phyloP scores from a whole-genome alignment of 495 filamentous ascomycete genomes.

The Podospora comata region DNA sequence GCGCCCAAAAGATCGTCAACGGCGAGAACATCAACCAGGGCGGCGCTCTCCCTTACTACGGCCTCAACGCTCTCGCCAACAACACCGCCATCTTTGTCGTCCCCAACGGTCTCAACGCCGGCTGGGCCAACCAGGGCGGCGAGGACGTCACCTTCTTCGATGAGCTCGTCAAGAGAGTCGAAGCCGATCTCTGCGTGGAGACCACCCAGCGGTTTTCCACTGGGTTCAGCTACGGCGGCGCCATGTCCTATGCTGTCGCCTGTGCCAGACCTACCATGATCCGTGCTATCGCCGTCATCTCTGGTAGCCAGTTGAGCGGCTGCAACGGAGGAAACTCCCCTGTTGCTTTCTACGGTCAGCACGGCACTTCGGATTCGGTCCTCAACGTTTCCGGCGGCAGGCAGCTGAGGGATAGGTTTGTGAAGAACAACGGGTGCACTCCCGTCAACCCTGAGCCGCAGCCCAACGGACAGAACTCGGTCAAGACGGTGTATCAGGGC shows the following conservation, averaged over 20 bases:
- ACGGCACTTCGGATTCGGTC: conserved; percentile 41
- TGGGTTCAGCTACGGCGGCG: conserved; percentile 51
- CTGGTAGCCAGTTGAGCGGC: conserved; percentile 34
- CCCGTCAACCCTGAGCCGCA: conserved; percentile 19
- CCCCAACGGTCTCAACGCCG: conserved; percentile 46
- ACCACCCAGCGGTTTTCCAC: conserved; percentile 44
- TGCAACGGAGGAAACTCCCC: conserved; percentile 43
- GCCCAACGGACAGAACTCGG: conserved; percentile 22
- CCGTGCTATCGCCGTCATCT: conserved; percentile 45
- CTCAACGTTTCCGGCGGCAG: conserved; percentile 38
- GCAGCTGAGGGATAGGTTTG: conserved; percentile 39
- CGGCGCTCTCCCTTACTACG: conserved; percentile 41
- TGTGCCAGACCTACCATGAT: conserved; percentile 42
- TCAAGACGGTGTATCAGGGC: conserved; percentile 34
- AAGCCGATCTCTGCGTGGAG: conserved; percentile 46
- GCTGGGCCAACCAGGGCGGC: conserved; percentile 46
- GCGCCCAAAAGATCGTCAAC: conserved; percentile 37
- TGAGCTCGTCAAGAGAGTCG: conserved; percentile 36
- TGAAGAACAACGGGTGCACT: conserved; percentile 41
- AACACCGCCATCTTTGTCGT: conserved; percentile 45
- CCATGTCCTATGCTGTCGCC: conserved; percentile 47
- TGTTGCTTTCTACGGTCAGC: conserved; percentile 46
- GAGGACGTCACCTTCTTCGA: conserved; percentile 46
- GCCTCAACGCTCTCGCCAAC: conserved; percentile 37
- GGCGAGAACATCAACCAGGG: conserved; percentile 34